These are phyloP conservation scores for Citrullus mucosospermus DNA, from an alignment of 306 rosid genomes.

Conservation along the genomic window DNA sequence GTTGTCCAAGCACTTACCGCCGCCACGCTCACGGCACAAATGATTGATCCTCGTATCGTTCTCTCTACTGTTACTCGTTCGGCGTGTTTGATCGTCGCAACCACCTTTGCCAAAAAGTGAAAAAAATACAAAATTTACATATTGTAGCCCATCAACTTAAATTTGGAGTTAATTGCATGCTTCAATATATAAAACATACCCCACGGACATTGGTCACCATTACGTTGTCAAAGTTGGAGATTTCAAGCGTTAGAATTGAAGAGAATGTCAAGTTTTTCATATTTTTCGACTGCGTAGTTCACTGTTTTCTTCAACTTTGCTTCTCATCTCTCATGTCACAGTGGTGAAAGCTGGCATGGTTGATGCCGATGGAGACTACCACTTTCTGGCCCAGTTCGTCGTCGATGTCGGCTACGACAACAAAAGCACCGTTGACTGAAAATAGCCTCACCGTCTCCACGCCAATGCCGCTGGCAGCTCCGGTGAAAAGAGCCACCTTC, in stretches of 20 bases:
- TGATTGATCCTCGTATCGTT: slow-evolving; percentile 43
- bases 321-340: slow-evolving; percentile 75
- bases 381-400: slow-evolving; percentile 47
- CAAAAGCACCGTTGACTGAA: slow-evolving; percentile 44
- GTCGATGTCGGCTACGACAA: slow-evolving; percentile 58
- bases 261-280: slow-evolving; percentile 41
- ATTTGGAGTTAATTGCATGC: too few relatives aligned
- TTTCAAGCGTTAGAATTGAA: slow-evolving; percentile 52
- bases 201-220: slow-evolving; percentile 61
- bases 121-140: too few relatives aligned
- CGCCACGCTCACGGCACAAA: slow-evolving; percentile 62
- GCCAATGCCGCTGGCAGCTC: slow-evolving; percentile 82
- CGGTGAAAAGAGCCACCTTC: slow-evolving; percentile 66
- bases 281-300: slow-evolving; percentile 26
- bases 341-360: slow-evolving; percentile 38
- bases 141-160: too few relatives aligned
- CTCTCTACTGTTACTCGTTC: slow-evolving; percentile 58
- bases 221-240: not conserved
- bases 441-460: slow-evolving; percentile 56
- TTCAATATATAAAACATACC: slow-evolving; percentile 8
- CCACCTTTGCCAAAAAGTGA: not conserved
- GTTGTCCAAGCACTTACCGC: not conserved
- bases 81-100: slow-evolving; percentile 48
- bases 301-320: slow-evolving; percentile 10
- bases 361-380: slow-evolving; percentile 34